Conservation (phyloP, 2,329 filamentous ascomycete genomes). For the Pestalotiopsis sp. region DNA sequence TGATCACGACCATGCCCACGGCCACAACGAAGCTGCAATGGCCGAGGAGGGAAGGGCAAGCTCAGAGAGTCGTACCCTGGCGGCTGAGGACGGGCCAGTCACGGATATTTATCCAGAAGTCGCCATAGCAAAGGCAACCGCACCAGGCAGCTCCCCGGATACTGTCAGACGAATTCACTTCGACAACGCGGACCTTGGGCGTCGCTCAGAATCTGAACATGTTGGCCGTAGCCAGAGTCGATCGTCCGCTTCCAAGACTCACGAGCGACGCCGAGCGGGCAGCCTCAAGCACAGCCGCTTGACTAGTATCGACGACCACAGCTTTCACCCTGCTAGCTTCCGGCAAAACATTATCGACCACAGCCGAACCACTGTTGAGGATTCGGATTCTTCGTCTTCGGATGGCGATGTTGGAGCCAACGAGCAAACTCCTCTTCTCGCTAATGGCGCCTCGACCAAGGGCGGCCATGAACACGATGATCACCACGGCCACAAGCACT, state of each 20-base stretch:
- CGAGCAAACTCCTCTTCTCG: conserved; percentile 40
- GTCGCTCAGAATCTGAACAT: conserved; percentile 14
- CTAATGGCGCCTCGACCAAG: conserved; percentile 29
- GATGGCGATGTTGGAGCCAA: conserved; percentile 47
- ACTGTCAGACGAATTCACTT: conserved; percentile 43
- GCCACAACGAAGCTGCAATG: conserved; percentile 38
- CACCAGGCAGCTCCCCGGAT: conserved; percentile 34
- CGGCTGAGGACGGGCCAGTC: conserved; percentile 61
- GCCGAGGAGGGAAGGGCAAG: conserved; percentile 55
- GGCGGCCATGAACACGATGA: conserved; percentile 13
- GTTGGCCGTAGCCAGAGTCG: conserved; percentile 28
- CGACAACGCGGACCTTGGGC: conserved; percentile 33
- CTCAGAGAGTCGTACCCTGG: conserved; percentile 41
- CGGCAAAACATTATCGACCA: conserved; percentile 90
- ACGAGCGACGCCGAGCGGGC: conserved; percentile 47
- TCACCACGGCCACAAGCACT: conserved; percentile 24
- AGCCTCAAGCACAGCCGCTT: conserved; percentile 59
- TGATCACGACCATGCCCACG: conserved; percentile 45
- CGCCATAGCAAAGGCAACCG: conserved; percentile 51
- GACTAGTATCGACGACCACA: conserved; percentile 71
- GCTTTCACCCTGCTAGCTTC: conserved; percentile 87
- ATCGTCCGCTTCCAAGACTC: conserved; percentile 38
- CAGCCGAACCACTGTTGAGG: conserved; percentile 64
- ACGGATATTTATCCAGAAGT: conserved; percentile 67
- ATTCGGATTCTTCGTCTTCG: conserved; percentile 56